Evolutionary conservation across 2,329 filamentous ascomycete genomes (phyloP), one percentile per base, ranked within the genome.

Genomic region (Verticillium isaacii): DNA sequence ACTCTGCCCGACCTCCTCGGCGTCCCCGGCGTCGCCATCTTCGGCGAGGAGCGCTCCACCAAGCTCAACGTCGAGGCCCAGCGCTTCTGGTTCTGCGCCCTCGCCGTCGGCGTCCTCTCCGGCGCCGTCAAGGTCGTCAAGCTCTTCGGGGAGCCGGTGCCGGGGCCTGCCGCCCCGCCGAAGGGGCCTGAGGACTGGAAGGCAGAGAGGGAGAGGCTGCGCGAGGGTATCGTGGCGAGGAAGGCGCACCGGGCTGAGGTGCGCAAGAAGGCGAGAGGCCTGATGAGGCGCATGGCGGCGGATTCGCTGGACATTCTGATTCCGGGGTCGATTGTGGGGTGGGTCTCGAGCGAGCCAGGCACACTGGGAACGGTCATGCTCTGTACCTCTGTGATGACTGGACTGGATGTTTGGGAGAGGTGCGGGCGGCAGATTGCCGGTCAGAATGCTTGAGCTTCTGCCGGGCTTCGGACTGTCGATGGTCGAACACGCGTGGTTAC

Each of bases 71-170:
- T 82, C 25, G 87, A 92, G 73, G 85, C 84, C 0, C 85, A 90
- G 74, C 82, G 85, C 59, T 87, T 89, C 73, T 93, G 90, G 90
- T 83, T 91, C 65, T 84, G 87, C 45, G 82, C 82, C 0, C 75
- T 92, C 25, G 75, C 75, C 12, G 81, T 83, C 62, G 84, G 82
- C 1, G 74, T 85, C 0, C 52, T 82, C 2, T 68, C 77, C 29
- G 75, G 77, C 2, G 34, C 78, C 36, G 66, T 84, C 63, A 73
- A 77, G 63, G 69, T 85, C 45, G 62, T 75, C n/a, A 72, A 71
- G 55, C 64, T 78, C 14, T 63, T 75, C 34, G 73, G 73, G 6
- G 71, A 72, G 29, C 45, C 45, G n/a, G 70, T 72, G 19, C 73
- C 77, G 2, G 73, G 76, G 9, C 73, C 77, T 8, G 60, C 68